Evolutionary conservation across 331 rosid species (phyloP), one percentile per base, ranked within the genome.

Genomic region (Quercus phellos): DNA sequence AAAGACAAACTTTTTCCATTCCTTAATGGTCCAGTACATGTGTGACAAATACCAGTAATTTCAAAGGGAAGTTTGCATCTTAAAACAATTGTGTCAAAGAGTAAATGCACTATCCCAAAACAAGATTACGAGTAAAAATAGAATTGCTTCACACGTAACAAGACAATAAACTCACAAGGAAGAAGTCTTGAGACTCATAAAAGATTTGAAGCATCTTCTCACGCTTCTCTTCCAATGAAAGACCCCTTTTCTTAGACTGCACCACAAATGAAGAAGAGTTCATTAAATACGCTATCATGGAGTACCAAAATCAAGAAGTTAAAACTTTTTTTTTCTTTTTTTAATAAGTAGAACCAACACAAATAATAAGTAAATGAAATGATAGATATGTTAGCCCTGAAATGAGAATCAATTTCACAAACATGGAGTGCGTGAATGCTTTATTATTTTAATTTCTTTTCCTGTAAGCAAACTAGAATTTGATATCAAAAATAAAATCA

Each of bases 201-300:
- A 94, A 94, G 74, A 94, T 90, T 79, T 90, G 97, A 78, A 92
- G 99, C 91, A 94, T 94, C 91, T 88, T 94, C 88, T 92, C 98
- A 7, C 99, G 98, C 92, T 94, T 94, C 89, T 94, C 99, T 61
- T 94, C 97, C 88, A 94, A 68, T 16, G 99, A 94, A 74, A 94
- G 94, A 17, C 99, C 99, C 79, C 98, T 85, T 85, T 88, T 94
- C 95, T 94, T 92, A 72, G 98, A 94, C 98, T 94, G 80, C 46
- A 73, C 30, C 73, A 5, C 38, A 55, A 68, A 54, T 29, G 69
- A 56, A 80, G 60, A n/a, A 70, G 54, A 4, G 67, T 34, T 21
- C 22, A 7, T 34, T 46, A 79, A 24, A 30, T 68, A 38, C 22
- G 43, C 68, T 67, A 79, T 51, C 3, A 60, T 14, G 46, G 75